Percentiles rank a stretch among this genome's conserved stretches.
Evolutionary conservation across 495 filamentous ascomycete species (phyloP).

Genomic region (Tuber microsphaerosporum): DNA sequence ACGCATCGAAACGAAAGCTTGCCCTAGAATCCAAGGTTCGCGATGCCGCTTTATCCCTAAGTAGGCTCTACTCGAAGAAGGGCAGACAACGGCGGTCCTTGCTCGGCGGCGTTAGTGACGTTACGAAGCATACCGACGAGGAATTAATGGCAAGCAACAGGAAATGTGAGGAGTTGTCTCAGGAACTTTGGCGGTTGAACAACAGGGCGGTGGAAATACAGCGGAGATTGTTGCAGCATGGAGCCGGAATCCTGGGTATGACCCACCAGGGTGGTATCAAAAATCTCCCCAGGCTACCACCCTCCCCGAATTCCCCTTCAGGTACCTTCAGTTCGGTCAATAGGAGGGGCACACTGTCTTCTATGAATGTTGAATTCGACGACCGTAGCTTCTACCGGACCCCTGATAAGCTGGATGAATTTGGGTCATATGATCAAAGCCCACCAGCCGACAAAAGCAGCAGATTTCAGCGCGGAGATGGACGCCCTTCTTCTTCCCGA

Average conservation of each 20-base stretch:
- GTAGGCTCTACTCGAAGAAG: conserved; percentile 61
- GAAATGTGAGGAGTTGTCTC: conserved; percentile 77
- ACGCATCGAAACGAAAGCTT: conserved; percentile 69
- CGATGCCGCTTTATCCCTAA: conserved; percentile 82
- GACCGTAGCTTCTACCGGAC: conserved; percentile 71
- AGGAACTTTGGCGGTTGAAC: conserved; percentile 71
- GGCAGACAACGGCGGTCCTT: conserved; percentile 40
- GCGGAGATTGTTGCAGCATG: conserved; percentile 72
- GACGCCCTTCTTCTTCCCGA: conserved; percentile 17
- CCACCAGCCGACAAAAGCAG: conserved; percentile 46
- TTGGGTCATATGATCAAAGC: conserved; percentile 48
- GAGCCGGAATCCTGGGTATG: conserved; percentile 80
- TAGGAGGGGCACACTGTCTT: conserved; percentile 26
- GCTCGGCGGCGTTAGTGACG: conserved; percentile 44
- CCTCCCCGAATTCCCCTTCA: conserved; percentile 27
- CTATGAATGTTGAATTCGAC: conserved; percentile 52
- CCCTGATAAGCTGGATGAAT: conserved; percentile 59
- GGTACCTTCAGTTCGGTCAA: conserved; percentile 33
- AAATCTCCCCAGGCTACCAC: conserved; percentile 18
- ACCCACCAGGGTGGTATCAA: conserved; percentile 51
- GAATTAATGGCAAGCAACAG: conserved; percentile 66
- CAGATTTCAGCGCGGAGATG: conserved; percentile 38
- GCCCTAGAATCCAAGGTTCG: conserved; percentile 88
- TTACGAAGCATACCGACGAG: conserved; percentile 53
- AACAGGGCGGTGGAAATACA: conserved; percentile 64